Evolutionary conservation across 2,329 filamentous ascomycete genomes (phyloP), one percentile per base, ranked within the genome.

Genomic region (Alternaria alternata): DNA sequence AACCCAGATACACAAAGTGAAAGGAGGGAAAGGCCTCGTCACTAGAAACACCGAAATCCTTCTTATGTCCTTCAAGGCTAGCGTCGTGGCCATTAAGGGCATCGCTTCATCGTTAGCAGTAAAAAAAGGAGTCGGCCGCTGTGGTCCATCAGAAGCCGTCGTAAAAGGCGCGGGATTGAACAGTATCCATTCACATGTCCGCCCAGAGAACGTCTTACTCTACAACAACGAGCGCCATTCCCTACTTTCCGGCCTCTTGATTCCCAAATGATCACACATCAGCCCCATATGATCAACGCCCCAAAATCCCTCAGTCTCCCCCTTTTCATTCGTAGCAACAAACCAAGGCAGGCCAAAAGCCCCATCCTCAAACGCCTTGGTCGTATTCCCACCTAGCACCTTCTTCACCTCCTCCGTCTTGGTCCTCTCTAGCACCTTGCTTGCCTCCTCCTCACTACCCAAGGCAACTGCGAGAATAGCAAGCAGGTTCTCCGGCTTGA

Each of bases 331-430:
- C 49, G 82, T 86, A 54, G 85, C 87, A 53, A 80, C 75, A 68
- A 87, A 86, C 83, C 85, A 89, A 3, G 87, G 87, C 54, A 89
- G 68, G 2, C 87, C 87, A 78, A 89, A 89, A 1, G 85, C 85
- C 1, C 86, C 87, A 24, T 83, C 79, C 24, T 77, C 74, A 24
- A 88, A 78, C 1, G 86, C 84, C 51, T 72, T 64, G 14, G 86
- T 80, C 1, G 85, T 87, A 59, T 86, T 87, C 24, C 75, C 75
- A 6, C 62, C 68, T 66, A 89, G 67, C 30, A 69, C 60, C 18
- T 78, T 74, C 75, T 88, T 88, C 39, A 79, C 78, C 43, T 83
- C 81, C 6, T 78, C 70, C 26, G 68, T 75, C 59, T 67, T 72
- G 34, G 71, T 68, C 58, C 68, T 80, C 67, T 78, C 75, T 51